phyloP scores from a whole-genome alignment of 345 rosid genomes.

The Gossypium stocksii region DNA sequence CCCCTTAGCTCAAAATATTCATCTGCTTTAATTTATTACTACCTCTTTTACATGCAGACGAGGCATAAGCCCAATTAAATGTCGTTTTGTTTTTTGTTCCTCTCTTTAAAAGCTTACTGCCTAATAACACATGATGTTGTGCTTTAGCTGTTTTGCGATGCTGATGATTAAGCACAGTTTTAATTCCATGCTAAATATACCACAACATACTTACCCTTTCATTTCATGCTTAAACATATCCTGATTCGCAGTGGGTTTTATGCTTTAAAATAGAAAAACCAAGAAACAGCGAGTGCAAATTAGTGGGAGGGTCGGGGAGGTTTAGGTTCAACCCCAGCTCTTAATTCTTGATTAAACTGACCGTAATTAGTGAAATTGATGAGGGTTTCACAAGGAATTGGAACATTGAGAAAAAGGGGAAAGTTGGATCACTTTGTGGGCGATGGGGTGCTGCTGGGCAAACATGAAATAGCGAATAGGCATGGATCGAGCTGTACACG shows the following conservation, averaged over 20 bases:
- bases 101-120: constrained; percentile 5
- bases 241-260: neutral
- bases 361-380: neutral
- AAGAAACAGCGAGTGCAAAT: neutral
- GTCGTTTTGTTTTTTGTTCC: neutral
- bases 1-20: constrained; percentile 6
- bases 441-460: constrained; percentile 14
- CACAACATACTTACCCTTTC: constrained; percentile 7
- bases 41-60: constrained; percentile 21
- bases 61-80: neutral
- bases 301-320: neutral
- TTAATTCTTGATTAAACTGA: neutral
- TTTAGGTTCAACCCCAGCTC: neutral
- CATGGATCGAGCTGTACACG: constrained; percentile 58
- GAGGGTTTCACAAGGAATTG: neutral
- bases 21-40: constrained; percentile 13
- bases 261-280: neutral
- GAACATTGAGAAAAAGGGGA: neutral
- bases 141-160: neutral
- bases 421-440: too few species aligned
- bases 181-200: constrained; percentile 2
- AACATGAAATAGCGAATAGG: constrained; percentile 18
- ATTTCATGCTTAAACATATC: neutral
- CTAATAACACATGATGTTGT: neutral
- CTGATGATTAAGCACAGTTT: neutral